phyloP scores from a whole-genome alignment of 306 rosid genomes.

The Potentilla sterilis region DNA sequence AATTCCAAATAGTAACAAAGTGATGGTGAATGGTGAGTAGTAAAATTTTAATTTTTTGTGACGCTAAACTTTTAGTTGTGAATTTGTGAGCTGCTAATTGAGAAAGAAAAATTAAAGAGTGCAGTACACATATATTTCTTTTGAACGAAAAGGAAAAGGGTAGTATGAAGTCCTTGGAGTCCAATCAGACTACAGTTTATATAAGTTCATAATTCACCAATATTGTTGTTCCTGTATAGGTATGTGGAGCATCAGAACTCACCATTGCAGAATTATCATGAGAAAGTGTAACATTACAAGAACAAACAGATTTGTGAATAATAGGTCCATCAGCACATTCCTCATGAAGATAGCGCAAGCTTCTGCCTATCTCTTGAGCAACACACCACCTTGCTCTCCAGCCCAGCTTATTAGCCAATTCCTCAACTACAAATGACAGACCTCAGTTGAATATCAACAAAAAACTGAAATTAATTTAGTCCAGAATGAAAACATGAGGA shows the following conservation, averaged over 20 bases:
- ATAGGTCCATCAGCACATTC: constrained; percentile 33
- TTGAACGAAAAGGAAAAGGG: background rate
- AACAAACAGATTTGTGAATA: constrained; percentile 19
- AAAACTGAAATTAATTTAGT: background rate
- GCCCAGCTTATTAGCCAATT: constrained; percentile 20
- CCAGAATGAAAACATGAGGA: background rate
- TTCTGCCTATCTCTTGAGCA: constrained; percentile 27
- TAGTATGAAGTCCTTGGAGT: background rate
- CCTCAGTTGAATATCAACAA: constrained; percentile 5
- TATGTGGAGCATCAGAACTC: background rate
- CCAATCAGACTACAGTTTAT: background rate
- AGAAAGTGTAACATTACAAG: constrained; percentile 4
- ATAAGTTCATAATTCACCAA: background rate
- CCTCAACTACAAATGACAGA: constrained; percentile 22
- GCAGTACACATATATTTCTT: too few relatives aligned
- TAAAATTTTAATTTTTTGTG: background rate
- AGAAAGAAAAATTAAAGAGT: background rate
- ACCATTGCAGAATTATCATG: constrained; percentile 30
- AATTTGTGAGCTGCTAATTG: background rate
- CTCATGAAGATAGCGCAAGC: constrained; percentile 37
- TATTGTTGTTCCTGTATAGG: background rate
- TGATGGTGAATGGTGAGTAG: background rate
- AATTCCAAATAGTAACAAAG: background rate
- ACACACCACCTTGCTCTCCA: constrained; percentile 33
- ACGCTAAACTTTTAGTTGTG: background rate